Base-by-base conservation (phyloP, 2,329 filamentous ascomycete species). In the Nigrograna mackinnonii region DNA sequence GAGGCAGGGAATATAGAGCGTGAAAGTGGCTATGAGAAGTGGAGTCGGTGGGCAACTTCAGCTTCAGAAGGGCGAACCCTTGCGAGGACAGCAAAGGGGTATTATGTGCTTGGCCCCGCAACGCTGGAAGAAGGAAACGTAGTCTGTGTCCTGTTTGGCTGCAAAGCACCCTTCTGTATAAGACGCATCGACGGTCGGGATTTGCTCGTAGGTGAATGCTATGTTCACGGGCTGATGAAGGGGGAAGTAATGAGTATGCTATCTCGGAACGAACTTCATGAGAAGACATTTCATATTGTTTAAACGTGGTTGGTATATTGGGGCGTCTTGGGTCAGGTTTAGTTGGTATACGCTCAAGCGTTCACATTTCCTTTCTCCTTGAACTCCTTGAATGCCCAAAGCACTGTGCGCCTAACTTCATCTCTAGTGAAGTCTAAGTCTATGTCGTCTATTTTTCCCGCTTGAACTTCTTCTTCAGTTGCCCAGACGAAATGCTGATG, bases 401-500 rank as follows among this genome's bases (percentile, higher is more conserved):
- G 31, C 4, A 35, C 28, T 26, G 38, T 41, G 5, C 16, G 38
- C 19, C 5, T 9, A 35, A 41, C 38, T 41, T 41, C 38, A 6
- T 34, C 38, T 18, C 38, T 33, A 13, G 38, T 41, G 38, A 41
- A 41, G 9, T 41, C 17, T 24, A 41, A 26, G 19, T 41, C 18
- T 4, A 33, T 28, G 24, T n/a, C 24, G n/a, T 28, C 28, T 13
- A 7, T 30, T 22, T 41, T 22, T 21, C 17, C 24, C 7, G 30
- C 21, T 21, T 35, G 21, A 12, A 74, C 47, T 36, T 75, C 69
- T 2, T 71, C 62, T 41, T 73, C 68, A 2, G 63, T 62, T n/a
- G 63, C 69, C 61, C 68, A 75, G 2, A 66, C 32, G 42, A 60
- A 70, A 3, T 48, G 45, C 37, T 74, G 67, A 46, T 76, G 73